A percentile compares a stretch with the other conserved stretches of the same genome.
These are phyloP conservation scores for Sparassis latifolia DNA, from an alignment of 1,284 basidiomycete species.

Conservation along the genomic window DNA sequence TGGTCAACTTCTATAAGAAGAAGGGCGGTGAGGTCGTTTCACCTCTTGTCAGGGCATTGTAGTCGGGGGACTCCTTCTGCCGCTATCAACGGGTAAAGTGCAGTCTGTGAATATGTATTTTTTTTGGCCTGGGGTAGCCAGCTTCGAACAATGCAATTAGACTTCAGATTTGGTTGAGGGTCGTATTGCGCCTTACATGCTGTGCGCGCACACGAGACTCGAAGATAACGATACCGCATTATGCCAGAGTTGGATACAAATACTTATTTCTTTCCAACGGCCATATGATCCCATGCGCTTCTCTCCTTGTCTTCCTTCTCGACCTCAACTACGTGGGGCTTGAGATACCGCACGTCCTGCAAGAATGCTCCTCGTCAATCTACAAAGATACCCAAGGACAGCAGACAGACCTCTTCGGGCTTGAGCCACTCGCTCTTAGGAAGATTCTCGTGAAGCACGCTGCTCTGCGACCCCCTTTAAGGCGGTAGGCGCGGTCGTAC, in stretches of 20 bases:
- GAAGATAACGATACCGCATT: neutral
- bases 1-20: conserved; percentile 84
- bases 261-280: conserved; percentile 54
- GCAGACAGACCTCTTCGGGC: too few species aligned
- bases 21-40: conserved; percentile 70
- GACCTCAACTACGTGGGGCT: conserved; percentile 74
- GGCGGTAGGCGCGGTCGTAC: conserved; percentile 91
- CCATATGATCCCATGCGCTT: conserved; percentile 76
- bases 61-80: neutral
- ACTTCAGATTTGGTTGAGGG: too few species aligned
- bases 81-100: conserved; percentile 8
- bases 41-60: conserved; percentile 72
- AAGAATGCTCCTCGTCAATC: neutral
- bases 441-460: conserved; percentile 76
- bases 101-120: conserved; percentile 12
- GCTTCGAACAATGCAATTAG: neutral
- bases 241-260: neutral
- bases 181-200: too few species aligned
- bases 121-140: neutral
- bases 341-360: conserved; percentile 90
- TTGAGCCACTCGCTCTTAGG: conserved; percentile 78
- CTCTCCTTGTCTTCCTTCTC: conserved; percentile 79
- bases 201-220: neutral
- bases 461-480: conserved; percentile 83
- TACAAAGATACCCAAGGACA: neutral